phyloP scores from a whole-genome alignment of 495 filamentous ascomycete genomes.

The Aspergillus hancockii region DNA sequence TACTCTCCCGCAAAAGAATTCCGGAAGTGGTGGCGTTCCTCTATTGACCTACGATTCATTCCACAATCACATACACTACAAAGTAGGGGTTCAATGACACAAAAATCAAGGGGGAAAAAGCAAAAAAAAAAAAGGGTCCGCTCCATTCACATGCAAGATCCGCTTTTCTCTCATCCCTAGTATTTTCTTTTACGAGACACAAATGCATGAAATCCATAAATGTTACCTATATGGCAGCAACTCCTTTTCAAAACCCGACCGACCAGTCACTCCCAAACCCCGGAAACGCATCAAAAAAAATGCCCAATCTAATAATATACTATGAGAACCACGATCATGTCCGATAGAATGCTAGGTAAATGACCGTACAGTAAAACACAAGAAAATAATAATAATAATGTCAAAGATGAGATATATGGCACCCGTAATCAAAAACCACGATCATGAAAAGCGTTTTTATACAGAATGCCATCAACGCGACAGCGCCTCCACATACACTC shows the following conservation, averaged over 20 bases:
- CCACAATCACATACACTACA: background rate
- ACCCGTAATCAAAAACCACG: background rate
- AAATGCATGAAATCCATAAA: background rate
- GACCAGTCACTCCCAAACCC: background rate
- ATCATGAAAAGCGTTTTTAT: background rate
- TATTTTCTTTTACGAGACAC: background rate
- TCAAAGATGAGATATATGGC: slow-evolving; percentile 8
- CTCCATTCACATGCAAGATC: slow-evolving; percentile 1
- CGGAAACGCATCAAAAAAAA: background rate
- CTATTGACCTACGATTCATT: too few relatives aligned
- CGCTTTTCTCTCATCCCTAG: too few relatives aligned
- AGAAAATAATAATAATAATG: slow-evolving; percentile 15
- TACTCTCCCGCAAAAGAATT: too few relatives aligned
- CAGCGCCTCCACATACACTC: background rate
- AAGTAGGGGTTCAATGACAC: too few relatives aligned
- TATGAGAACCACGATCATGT: background rate
- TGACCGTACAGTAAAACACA: slow-evolving; percentile 10
- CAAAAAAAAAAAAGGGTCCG: too few relatives aligned
- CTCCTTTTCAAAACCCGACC: background rate
- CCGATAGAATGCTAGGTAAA: background rate
- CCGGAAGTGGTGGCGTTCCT: too few relatives aligned
- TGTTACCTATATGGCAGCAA: too few relatives aligned
- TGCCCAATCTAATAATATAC: slow-evolving; percentile 1
- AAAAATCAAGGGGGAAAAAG: too few relatives aligned
- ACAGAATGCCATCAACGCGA: background rate